A percentile compares a stretch with the other conserved stretches of the same genome.
These are phyloP conservation scores for Pleurozium schreberi DNA, from an alignment of 225 moss, liverwort and hornwort species.

Conservation along the genomic window DNA sequence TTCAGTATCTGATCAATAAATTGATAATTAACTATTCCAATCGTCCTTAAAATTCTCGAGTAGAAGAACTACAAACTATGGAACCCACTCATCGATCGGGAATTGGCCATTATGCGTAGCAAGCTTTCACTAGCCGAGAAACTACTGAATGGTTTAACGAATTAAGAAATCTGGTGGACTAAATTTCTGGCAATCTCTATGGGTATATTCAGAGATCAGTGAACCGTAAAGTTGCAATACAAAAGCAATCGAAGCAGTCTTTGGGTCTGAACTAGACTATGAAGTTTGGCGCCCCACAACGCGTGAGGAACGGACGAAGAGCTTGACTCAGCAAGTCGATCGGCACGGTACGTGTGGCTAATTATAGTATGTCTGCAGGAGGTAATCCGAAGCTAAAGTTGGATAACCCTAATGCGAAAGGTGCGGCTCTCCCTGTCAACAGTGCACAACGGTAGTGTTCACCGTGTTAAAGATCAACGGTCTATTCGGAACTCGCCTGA, in stretches of 20 bases:
- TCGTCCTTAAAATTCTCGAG: neutral
- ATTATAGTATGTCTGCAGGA: neutral
- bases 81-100: neutral
- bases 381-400: neutral
- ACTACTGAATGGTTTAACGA: neutral
- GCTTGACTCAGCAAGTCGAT: neutral
- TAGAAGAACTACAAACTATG: neutral
- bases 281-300: neutral
- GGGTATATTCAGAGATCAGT: neutral
- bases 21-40: neutral
- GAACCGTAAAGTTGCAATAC: neutral
- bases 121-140: neutral
- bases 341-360: neutral
- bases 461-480: neutral
- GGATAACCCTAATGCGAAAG: neutral
- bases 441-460: neutral
- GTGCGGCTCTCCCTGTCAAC: neutral
- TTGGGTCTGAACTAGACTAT: neutral
- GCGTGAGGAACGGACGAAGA: neutral
- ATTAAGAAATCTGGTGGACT: neutral
- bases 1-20: neutral
- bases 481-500: neutral
- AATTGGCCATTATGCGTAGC: neutral
- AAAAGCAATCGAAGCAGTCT: neutral
- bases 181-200: neutral